Evolutionary conservation across 2,329 filamentous ascomycete genomes (phyloP).

Genomic region (Phaeoacremonium minimum): DNA sequence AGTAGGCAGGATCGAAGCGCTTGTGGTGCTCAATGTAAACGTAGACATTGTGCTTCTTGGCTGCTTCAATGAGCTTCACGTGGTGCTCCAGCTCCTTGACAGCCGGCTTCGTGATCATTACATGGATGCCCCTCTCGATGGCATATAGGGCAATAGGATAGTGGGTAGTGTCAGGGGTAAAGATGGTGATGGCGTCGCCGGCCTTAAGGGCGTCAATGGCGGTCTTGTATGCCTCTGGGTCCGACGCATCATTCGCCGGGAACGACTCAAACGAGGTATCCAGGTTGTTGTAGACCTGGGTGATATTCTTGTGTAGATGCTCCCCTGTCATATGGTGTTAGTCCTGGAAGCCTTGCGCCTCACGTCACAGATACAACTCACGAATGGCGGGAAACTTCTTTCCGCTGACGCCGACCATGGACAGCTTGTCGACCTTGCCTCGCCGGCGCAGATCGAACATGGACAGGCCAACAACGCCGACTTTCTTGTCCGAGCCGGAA

Average conservation of each 20-base stretch:
- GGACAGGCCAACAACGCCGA: conserved; percentile 86
- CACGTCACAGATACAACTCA: conserved; percentile 38
- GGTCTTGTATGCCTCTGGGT: conserved; percentile 80
- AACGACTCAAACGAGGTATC: conserved; percentile 84
- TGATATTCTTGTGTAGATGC: conserved; percentile 85
- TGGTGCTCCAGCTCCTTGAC: conserved; percentile 82
- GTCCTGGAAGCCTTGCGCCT: not conserved
- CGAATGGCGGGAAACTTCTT: conserved; percentile 89
- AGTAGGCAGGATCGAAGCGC: conserved; percentile 89
- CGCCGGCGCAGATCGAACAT: conserved; percentile 84
- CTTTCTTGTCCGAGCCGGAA: conserved; percentile 90
- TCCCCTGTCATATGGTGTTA: conserved; percentile 47
- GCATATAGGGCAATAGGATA: conserved; percentile 90
- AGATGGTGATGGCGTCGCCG: conserved; percentile 90
- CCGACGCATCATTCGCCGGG: conserved; percentile 67
- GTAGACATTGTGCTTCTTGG: conserved; percentile 72
- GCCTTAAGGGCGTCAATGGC: conserved; percentile 80
- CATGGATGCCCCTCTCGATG: conserved; percentile 82
- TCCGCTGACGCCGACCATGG: conserved; percentile 88
- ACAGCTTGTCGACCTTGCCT: conserved; percentile 80
- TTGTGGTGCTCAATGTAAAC: conserved; percentile 97
- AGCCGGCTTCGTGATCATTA: conserved; percentile 90
- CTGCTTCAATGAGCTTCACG: conserved; percentile 67
- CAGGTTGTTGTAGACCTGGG: conserved; percentile 79
- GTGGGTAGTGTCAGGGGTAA: conserved; percentile 91